Evolutionary conservation across 2,329 filamentous ascomycete genomes (phyloP).

Genomic region (Colletotrichum tropicicola): DNA sequence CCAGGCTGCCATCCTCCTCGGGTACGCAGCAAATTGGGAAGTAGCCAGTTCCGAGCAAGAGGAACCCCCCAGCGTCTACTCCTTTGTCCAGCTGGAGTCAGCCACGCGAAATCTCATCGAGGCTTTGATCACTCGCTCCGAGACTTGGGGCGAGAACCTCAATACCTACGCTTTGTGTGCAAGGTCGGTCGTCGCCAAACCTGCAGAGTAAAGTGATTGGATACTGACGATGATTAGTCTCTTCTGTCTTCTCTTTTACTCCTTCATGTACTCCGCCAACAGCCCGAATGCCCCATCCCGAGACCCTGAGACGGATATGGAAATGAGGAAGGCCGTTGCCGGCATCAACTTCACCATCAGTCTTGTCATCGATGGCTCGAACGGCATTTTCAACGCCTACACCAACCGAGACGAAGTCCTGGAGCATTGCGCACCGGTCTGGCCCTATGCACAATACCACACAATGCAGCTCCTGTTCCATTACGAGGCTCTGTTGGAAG

Average conservation of each 20-base stretch:
- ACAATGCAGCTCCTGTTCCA: constrained; percentile 43
- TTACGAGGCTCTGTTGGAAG: constrained; percentile 42
- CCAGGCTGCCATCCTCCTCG: constrained; percentile 45
- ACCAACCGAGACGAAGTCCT: constrained; percentile 41
- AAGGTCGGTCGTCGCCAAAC: constrained; percentile 33
- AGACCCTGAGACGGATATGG: constrained; percentile 35
- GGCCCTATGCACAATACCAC: constrained; percentile 45
- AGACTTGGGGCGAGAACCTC: constrained; percentile 44
- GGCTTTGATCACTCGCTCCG: constrained; percentile 43
- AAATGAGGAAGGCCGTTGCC: constrained; percentile 44
- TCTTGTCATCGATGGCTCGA: constrained; percentile 45
- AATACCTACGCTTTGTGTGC: constrained; percentile 46
- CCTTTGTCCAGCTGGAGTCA: constrained; percentile 44
- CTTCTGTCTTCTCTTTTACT: constrained; percentile 45
- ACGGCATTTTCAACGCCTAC: constrained; percentile 44
- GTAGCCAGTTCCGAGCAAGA: constrained; percentile 28
- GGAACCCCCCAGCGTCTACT: constrained; percentile 33
- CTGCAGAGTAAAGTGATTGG: too few species aligned
- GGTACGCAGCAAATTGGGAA: constrained; percentile 39
- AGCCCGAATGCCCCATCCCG: constrained; percentile 32
- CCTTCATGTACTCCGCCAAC: constrained; percentile 38
- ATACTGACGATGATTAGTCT: constrained; percentile 32
- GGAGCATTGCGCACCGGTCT: constrained; percentile 43
- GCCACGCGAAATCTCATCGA: constrained; percentile 42
- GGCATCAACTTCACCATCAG: constrained; percentile 47